Evolutionary conservation across 441 rosid species (phyloP).

Genomic region (Erodium trifolium): DNA sequence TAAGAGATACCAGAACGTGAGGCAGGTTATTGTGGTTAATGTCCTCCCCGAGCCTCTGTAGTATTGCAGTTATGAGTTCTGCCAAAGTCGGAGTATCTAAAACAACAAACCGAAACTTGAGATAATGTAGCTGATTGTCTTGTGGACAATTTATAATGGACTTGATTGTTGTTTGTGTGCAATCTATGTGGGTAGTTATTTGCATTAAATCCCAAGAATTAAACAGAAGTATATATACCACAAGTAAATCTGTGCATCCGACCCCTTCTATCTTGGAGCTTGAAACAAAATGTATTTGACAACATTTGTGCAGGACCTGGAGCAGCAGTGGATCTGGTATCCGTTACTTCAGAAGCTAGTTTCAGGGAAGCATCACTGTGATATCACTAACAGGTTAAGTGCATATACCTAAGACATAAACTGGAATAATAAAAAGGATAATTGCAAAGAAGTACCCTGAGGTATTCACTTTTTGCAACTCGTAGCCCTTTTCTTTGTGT

Average conservation of each 20-base stretch:
- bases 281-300: slow-evolving; percentile 55
- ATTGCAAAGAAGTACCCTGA: too few species aligned
- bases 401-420: slow-evolving; percentile 10
- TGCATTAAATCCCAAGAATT: too few species aligned
- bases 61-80: slow-evolving; percentile 64
- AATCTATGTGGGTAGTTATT: too few species aligned
- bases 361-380: slow-evolving; percentile 79
- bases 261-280: slow-evolving; percentile 73
- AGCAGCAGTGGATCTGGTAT: slow-evolving; percentile 45
- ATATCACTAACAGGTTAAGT: slow-evolving; percentile 18
- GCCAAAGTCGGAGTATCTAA: slow-evolving; percentile 68
- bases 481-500: too few species aligned
- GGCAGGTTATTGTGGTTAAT: slow-evolving; percentile 72
- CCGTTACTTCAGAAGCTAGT: slow-evolving; percentile 66
- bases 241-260: slow-evolving; percentile 89
- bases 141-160: too few species aligned
- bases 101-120: slow-evolving; percentile 11
- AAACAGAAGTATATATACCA: slow-evolving; percentile 32
- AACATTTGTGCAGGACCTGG: slow-evolving; percentile 35
- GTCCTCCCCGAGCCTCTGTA: slow-evolving; percentile 79
- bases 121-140: too few species aligned
- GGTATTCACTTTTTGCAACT: too few species aligned
- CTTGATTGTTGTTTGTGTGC: too few species aligned
- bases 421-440: background rate
- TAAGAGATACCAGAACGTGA: slow-evolving; percentile 58